phyloP scores from a whole-genome alignment of 306 rosid genomes.

The Prunus campanulata region DNA sequence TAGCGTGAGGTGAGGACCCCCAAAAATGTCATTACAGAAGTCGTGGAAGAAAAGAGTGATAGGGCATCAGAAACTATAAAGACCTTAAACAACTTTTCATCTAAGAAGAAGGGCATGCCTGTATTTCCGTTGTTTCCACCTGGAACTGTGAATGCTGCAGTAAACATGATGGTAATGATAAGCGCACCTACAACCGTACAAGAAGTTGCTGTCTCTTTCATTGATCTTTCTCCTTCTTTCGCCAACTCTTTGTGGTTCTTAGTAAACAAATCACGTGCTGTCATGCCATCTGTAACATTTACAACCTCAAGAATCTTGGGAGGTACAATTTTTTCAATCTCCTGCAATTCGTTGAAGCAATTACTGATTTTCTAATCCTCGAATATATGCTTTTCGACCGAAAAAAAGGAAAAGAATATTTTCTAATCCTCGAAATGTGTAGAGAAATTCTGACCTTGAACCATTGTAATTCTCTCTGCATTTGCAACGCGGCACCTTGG shows the following conservation, averaged over 20 bases:
- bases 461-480: conserved; percentile 1
- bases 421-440: too few relatives aligned
- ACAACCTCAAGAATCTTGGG: not conserved
- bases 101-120: not conserved
- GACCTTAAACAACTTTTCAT: not conserved
- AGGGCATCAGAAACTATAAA: conserved; percentile 33
- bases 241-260: conserved; percentile 22
- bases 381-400: not conserved
- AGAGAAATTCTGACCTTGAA: not conserved
- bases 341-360: not conserved
- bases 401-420: not conserved
- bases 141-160: conserved; percentile 38
- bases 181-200: conserved; percentile 46
- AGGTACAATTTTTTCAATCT: not conserved
- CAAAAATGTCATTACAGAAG: conserved; percentile 7
- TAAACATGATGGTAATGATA: conserved; percentile 38
- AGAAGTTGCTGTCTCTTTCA: conserved; percentile 39
- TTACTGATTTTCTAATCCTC: not conserved
- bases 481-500: not conserved
- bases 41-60: conserved; percentile 37
- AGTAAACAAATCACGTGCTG: conserved; percentile 35
- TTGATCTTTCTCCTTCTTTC: conserved; percentile 38
- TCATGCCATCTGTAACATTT: not conserved
- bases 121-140: conserved; percentile 26
- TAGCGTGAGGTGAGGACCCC: conserved; percentile 47